Conservation (phyloP, 805 yeast genomes). For the Kodamaea leandrae region DNA sequence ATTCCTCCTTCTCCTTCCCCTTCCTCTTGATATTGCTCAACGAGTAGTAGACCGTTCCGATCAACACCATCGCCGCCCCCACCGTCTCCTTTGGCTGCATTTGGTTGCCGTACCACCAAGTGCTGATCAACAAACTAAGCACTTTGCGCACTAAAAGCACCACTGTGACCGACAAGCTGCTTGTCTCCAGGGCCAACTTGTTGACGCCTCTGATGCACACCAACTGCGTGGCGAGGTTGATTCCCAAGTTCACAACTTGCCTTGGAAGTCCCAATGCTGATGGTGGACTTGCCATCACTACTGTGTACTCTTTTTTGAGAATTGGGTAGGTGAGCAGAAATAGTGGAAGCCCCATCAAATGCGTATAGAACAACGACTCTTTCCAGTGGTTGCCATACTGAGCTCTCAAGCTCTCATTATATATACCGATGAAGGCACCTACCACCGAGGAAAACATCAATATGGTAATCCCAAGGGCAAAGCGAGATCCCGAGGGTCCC, state of each 20-base stretch:
- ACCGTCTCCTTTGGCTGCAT: conserved; percentile 36
- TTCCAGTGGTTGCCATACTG: conserved; percentile 61
- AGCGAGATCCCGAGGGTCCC: conserved; percentile 12
- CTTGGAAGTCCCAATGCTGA: conserved; percentile 11
- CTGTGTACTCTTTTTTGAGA: conserved; percentile 13
- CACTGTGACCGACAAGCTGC: conserved; percentile 64
- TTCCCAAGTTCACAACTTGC: conserved; percentile 14
- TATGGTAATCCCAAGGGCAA: conserved; percentile 37
- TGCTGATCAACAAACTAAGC: conserved; percentile 55
- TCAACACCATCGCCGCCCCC: conserved; percentile 53
- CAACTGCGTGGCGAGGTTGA: conserved; percentile 24
- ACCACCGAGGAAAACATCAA: conserved; percentile 49
- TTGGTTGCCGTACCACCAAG: conserved; percentile 48
- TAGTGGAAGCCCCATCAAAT: conserved; percentile 53
- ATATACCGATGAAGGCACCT: conserved; percentile 56
- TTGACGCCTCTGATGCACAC: conserved; percentile 70
- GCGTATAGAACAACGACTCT: conserved; percentile 62
- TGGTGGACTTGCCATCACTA: conserved; percentile 8
- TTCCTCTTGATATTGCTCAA: conserved; percentile 3
- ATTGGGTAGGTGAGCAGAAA: conserved; percentile 38
- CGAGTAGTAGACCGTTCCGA: conserved; percentile 45
- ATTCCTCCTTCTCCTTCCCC: conserved; percentile 3
- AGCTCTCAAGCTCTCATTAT: conserved; percentile 49
- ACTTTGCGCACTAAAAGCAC: conserved; percentile 62
- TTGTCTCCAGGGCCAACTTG: conserved; percentile 51